A percentile compares a stretch with the other conserved stretches of the same genome.
Conservation (phyloP, 768 basidiomycete species). For the Lactarius indigo region DNA sequence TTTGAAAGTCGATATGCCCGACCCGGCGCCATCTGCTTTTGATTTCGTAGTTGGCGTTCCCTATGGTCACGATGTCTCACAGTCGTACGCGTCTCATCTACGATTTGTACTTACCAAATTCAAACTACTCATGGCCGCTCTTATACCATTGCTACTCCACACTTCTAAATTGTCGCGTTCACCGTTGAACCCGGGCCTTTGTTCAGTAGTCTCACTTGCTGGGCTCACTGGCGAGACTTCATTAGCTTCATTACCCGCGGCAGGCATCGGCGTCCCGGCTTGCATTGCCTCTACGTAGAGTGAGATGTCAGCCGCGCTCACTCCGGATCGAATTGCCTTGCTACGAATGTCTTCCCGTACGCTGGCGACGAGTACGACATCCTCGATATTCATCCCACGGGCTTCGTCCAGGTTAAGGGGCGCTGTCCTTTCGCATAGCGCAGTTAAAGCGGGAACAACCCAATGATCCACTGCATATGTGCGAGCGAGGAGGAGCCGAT, state of each 20-base stretch:
- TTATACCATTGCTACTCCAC: no score
- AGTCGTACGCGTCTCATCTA: no score
- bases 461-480: slow-evolving; percentile 9
- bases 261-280: neutral
- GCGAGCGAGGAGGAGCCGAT: slow-evolving; percentile 13
- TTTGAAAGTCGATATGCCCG: no score
- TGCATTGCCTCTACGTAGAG: neutral
- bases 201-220: neutral
- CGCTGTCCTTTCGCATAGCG: slow-evolving; percentile 6
- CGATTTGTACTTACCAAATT: no score
- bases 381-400: slow-evolving; percentile 5
- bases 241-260: neutral
- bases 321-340: neutral
- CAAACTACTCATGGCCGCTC: no score
- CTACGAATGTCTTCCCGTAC: slow-evolving; percentile 20
- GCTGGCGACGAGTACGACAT: slow-evolving; percentile 9
- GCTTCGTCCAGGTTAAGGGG: slow-evolving; percentile 14
- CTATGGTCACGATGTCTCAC: no score
- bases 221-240: neutral
- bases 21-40: no score
- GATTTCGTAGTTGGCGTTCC: no score
- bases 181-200: no score
- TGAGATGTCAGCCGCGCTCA: neutral
- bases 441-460: slow-evolving; percentile 12
- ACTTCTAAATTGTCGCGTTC: no score